Base-by-base conservation (phyloP, 1,284 basidiomycete genomes). In the Malassezia equina region DNA sequence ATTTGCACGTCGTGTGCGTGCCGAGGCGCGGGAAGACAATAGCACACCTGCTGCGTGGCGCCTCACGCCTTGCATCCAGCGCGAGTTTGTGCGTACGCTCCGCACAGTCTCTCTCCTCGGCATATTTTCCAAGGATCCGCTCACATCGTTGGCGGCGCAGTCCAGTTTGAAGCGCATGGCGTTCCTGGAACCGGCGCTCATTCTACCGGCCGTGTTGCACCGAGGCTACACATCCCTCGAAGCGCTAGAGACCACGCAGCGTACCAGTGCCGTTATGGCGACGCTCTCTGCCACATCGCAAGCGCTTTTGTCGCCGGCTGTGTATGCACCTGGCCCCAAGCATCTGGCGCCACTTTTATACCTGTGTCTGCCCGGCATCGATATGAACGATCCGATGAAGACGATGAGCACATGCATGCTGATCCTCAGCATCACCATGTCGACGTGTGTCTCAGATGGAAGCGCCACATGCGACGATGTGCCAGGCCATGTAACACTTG, bases 371-470 rank as follows among this genome's bases (percentile, higher is more conserved):
- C 91, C 93, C 13, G 90, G 90, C 5, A 88, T 94, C 59, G 90
- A 93, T 76, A 75, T 93, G 81, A 96, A 95, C 75, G 91, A 96
- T 63, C 88, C 90, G 0, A 80, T 82, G 62, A 96, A 96, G 80
- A 95, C 91, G 2, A 79, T 90, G 60, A 62, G 59, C 60, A 81
- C 86, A 0, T 82, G 85, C 7, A 82, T 84, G 77, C 86, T 89
- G 66, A 86, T 94, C 55, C 80, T 85, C 40, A 81, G 83, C 52
- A 81, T 82, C 13, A 80, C 87, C 27, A 85, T 90, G 67, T 83
- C 86, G 61, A 83, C 94, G 60, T 85, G 85, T 73, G 80, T 95
- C 51, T 86, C 84, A 27, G 88, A 91, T 66, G 77, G 90, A 33
- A 84, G 81, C 41, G 15, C 21, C 13, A 47, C 47, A 3, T 47